Evolutionary conservation across 495 filamentous ascomycete genomes (phyloP).

Genomic region (Hyphodiscus hymeniophilus): DNA sequence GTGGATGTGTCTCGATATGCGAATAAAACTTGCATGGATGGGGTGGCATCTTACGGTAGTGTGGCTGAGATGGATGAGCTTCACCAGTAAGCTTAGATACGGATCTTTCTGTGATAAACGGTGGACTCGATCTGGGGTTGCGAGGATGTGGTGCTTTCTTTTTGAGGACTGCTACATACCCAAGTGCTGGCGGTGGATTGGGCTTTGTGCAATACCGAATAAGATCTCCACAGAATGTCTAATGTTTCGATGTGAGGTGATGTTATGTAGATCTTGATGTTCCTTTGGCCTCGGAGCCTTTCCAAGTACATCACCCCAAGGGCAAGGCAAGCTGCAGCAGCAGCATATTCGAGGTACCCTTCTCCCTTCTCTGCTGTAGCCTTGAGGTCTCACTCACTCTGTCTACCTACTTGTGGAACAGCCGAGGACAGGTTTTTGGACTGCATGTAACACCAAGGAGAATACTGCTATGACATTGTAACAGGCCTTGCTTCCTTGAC

Average conservation of each 20-base stretch:
- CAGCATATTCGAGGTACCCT: too few species aligned
- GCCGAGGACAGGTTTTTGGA: too few species aligned
- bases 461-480: too few species aligned
- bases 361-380: too few species aligned
- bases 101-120: conserved; percentile 13
- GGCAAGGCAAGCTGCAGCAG: too few species aligned
- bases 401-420: too few species aligned
- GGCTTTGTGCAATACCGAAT: conserved; percentile 45
- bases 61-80: conserved; percentile 30
- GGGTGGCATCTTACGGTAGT: conserved; percentile 21
- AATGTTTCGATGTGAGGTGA: conserved; percentile 3
- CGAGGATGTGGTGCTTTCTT: conserved; percentile 48
- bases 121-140: conserved; percentile 25
- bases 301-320: too few species aligned
- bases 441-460: too few species aligned
- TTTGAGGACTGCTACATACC: conserved; percentile 47
- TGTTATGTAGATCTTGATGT: background rate
- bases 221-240: conserved; percentile 34
- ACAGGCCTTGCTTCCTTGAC: too few species aligned
- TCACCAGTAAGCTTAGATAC: conserved; percentile 34
- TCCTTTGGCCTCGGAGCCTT: too few species aligned
- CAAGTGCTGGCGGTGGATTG: conserved; percentile 31
- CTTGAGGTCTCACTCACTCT: too few species aligned
- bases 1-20: conserved; percentile 24
- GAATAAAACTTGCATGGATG: conserved; percentile 39